These are phyloP conservation scores for Allodekkera sacchari DNA, from an alignment of 805 yeast genomes.

Conservation along the genomic window DNA sequence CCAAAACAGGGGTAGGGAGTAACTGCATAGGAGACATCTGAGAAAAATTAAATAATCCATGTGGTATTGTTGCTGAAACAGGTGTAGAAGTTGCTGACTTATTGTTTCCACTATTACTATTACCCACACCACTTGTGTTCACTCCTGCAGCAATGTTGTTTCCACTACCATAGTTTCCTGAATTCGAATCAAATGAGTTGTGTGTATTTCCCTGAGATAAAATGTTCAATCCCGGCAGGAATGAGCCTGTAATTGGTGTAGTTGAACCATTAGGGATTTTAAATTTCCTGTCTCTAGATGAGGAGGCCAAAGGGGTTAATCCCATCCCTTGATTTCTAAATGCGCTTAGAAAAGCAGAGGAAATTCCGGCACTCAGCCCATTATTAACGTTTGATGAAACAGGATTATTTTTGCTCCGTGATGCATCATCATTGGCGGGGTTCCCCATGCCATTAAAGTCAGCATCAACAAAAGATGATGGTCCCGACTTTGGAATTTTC, in stretches of 20 bases:
- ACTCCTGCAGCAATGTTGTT: conserved; percentile 12
- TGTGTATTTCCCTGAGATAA: no score
- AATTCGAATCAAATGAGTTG: background rate
- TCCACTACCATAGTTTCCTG: conserved; percentile 36
- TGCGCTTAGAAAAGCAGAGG: background rate
- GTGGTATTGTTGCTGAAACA: conserved; percentile 22
- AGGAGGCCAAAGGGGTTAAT: conserved; percentile 1
- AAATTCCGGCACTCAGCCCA: background rate
- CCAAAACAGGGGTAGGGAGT: conserved; percentile 21
- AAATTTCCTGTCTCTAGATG: conserved; percentile 1
- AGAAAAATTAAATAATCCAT: conserved; percentile 22
- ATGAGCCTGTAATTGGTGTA: conserved; percentile 1
- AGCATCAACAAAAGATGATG: conserved; percentile 29
- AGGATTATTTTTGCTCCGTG: background rate
- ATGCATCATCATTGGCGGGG: conserved; percentile 1
- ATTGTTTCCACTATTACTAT: conserved; percentile 1
- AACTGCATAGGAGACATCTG: conserved; percentile 26
- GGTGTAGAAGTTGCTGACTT: conserved; percentile 22
- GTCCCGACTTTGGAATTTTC: conserved; percentile 44
- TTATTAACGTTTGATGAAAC: no score
- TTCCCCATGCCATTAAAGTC: conserved; percentile 1
- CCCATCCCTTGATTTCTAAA: conserved; percentile 1
- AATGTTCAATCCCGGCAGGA: conserved; percentile 5
- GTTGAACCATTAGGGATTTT: conserved; percentile 2
- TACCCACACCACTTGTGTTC: background rate